phyloP scores from a whole-genome alignment of 176 grass and related monocot genomes.

The Triticum timopheevii region DNA sequence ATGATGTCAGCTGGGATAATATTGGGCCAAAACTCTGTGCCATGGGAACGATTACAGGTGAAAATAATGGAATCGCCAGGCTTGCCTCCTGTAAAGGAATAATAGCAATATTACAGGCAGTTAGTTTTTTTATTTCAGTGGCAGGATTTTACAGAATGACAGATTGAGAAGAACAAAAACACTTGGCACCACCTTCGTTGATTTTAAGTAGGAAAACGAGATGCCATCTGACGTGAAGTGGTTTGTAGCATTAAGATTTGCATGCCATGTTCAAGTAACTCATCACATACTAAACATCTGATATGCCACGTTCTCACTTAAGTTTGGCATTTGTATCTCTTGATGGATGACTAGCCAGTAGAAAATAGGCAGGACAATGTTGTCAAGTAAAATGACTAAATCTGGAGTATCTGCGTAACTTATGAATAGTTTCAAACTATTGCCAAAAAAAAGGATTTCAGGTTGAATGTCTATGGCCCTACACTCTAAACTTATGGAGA shows the following conservation, averaged over 20 bases:
- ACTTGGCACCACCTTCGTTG: background rate
- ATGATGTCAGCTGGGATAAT: constrained; percentile 81
- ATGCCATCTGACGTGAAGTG: background rate
- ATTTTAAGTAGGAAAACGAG: constrained; percentile 28
- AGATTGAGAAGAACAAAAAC: constrained; percentile 15
- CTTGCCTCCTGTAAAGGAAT: constrained; percentile 79
- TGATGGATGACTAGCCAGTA: background rate
- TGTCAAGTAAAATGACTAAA: background rate
- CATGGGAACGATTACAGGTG: constrained; percentile 93
- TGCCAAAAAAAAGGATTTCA: background rate
- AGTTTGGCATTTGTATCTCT: background rate
- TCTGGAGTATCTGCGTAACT: background rate
- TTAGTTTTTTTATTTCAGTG: background rate
- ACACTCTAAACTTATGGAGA: background rate
- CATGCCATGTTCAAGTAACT: background rate
- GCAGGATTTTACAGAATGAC: background rate
- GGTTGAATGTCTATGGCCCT: background rate
- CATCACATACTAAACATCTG: background rate
- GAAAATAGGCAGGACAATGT: background rate
- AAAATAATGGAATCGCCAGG: constrained; percentile 81
- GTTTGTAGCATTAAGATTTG: background rate
- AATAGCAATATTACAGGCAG: background rate
- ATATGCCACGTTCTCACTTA: background rate
- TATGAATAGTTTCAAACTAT: background rate
- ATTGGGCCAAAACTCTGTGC: constrained; percentile 95